Conservation (phyloP, 2,329 filamentous ascomycete species). For the Fusarium sp. region DNA sequence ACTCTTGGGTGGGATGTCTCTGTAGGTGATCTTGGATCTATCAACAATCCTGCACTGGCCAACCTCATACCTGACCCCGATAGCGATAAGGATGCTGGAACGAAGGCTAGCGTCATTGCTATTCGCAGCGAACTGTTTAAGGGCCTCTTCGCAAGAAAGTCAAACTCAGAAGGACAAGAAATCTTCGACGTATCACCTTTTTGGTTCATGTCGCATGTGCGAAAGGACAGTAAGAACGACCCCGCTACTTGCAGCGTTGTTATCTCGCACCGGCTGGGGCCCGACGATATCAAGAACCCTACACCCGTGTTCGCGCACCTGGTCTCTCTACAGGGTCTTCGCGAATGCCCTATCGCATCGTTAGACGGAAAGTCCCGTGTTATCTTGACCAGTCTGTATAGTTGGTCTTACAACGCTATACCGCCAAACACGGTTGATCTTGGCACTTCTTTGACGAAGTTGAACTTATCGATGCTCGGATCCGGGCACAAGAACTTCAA, state of each 20-base stretch:
- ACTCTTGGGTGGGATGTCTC: background rate
- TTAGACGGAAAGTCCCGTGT: background rate
- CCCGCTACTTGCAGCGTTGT: background rate
- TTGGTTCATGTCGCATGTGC: background rate
- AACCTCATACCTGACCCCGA: background rate
- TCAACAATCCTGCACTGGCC: background rate
- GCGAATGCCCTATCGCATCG: fast-evolving
- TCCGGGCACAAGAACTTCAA: background rate
- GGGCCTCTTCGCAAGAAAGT: background rate
- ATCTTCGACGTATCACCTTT: background rate
- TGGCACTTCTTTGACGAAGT: background rate
- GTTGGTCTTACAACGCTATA: background rate
- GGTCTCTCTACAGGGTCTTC: background rate
- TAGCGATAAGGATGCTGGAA: background rate
- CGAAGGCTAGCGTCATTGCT: fast-evolving
- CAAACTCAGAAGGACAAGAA: too few relatives aligned
- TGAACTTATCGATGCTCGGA: background rate
- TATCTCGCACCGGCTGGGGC: background rate
- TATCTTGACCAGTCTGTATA: background rate
- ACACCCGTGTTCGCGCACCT: background rate
- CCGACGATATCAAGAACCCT: background rate
- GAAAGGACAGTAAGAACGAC: fast-evolving
- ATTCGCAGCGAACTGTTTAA: background rate
- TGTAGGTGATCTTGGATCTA: background rate
- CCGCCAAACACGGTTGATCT: background rate